phyloP scores from a whole-genome alignment of 2,329 filamentous ascomycete species.

The Aureobasidium sp. region DNA sequence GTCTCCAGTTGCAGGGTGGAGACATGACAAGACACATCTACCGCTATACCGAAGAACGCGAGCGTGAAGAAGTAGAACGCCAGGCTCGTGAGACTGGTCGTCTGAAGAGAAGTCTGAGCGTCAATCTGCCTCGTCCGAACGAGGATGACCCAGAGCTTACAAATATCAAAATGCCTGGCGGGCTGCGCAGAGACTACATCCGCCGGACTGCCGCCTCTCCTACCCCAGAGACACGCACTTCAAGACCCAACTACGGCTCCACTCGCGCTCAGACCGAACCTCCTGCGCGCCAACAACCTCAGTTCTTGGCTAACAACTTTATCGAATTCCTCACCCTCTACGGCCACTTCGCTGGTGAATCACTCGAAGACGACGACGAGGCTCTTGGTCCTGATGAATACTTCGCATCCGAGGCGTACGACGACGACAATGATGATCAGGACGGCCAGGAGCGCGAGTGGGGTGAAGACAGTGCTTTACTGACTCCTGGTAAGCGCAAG shows the following conservation, averaged over 20 bases:
- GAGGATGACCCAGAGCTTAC: conserved; percentile 76
- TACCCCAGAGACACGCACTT: conserved; percentile 37
- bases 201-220: conserved; percentile 59
- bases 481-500: conserved; percentile 60
- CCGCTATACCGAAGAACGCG: conserved; percentile 87
- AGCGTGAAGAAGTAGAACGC: conserved; percentile 68
- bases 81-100: conserved; percentile 49
- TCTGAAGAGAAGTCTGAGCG: conserved; percentile 77
- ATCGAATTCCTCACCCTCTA: conserved; percentile 93
- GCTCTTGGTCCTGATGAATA: conserved; percentile 80
- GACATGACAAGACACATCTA: conserved; percentile 94
- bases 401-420: conserved; percentile 70
- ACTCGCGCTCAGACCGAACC: conserved; percentile 14
- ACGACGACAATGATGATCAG: conserved; percentile 38
- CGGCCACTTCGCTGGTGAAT: conserved; percentile 94
- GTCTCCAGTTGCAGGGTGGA: conserved; percentile 82
- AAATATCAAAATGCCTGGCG: conserved; percentile 85
- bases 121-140: conserved; percentile 68
- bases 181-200: conserved; percentile 85
- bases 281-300: conserved; percentile 39
- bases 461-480: conserved; percentile 79
- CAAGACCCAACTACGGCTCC: conserved; percentile 26
- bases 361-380: conserved; percentile 94
- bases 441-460: conserved; percentile 58
- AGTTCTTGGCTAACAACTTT: conserved; percentile 82